These are phyloP conservation scores for Fonsecaea pedrosoi DNA, from an alignment of 2,329 filamentous ascomycete species.

Conservation along the genomic window DNA sequence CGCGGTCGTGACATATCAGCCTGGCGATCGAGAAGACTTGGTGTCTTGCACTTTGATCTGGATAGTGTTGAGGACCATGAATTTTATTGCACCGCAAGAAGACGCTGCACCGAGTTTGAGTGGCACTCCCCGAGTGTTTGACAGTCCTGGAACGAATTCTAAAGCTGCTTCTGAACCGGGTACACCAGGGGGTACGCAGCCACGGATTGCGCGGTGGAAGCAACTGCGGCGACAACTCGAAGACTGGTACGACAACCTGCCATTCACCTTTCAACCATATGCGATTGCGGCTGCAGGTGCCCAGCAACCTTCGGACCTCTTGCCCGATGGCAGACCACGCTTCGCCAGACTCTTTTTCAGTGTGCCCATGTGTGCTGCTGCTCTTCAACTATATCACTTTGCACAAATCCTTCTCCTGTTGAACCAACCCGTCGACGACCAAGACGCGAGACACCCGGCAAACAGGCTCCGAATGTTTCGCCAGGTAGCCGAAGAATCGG, in stretches of 20 bases:
- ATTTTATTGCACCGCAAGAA: constrained; percentile 59
- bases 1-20: constrained; percentile 29
- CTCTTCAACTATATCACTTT: constrained; percentile 71
- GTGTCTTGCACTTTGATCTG: constrained; percentile 70
- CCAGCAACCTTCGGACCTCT: constrained; percentile 42
- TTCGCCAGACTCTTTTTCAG: constrained; percentile 66
- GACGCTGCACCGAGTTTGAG: constrained; percentile 35
- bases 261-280: constrained; percentile 65
- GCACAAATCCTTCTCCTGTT: constrained; percentile 66
- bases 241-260: constrained; percentile 65
- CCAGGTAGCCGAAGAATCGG: constrained; percentile 61
- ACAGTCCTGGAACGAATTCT: constrained; percentile 37
- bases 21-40: constrained; percentile 61
- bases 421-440: constrained; percentile 64
- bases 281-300: constrained; percentile 55
- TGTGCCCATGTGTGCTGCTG: constrained; percentile 68
- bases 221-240: constrained; percentile 63
- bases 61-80: constrained; percentile 70
- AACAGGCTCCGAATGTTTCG: constrained; percentile 64
- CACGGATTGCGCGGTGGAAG: constrained; percentile 55
- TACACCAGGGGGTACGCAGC: constrained; percentile 57
- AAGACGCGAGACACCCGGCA: constrained; percentile 59
- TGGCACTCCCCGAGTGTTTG: constrained; percentile 48
- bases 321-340: constrained; percentile 47
- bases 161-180: constrained; percentile 45